A percentile compares a stretch with the other conserved stretches of the same genome.
phyloP scores from a whole-genome alignment of 352 stramenopile genomes.

The Phytophthora pseudosyringae region DNA sequence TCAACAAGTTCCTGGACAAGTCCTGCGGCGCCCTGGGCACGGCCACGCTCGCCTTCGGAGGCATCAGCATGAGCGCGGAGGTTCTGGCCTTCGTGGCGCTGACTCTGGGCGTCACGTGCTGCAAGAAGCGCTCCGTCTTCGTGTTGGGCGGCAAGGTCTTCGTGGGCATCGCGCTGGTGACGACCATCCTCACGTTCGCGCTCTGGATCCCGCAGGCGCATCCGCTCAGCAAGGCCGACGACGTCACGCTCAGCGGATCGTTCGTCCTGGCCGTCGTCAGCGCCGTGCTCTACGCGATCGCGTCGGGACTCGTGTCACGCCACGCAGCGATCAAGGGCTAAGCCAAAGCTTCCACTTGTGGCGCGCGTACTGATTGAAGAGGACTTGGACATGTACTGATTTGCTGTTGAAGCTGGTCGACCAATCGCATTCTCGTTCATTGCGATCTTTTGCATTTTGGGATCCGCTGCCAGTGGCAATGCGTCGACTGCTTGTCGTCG shows the following conservation, averaged over 20 bases:
- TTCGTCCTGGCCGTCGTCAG: slow-evolving; percentile 64
- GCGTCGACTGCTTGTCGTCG: neutral
- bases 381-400: too few relatives aligned
- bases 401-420: neutral
- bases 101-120: slow-evolving; percentile 71
- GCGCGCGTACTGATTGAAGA: too few relatives aligned
- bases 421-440: neutral
- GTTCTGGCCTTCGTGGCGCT: slow-evolving; percentile 58
- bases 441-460: slow-evolving; percentile 17
- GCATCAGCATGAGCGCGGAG: slow-evolving; percentile 46
- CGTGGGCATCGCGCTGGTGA: slow-evolving; percentile 44
- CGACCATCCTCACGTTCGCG: slow-evolving; percentile 60
- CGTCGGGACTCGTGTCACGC: slow-evolving; percentile 35
- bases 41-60: slow-evolving; percentile 53
- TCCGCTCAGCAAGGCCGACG: slow-evolving; percentile 60
- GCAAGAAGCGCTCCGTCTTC: slow-evolving; percentile 73
- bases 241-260: slow-evolving; percentile 60
- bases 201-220: slow-evolving; percentile 66
- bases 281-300: slow-evolving; percentile 55
- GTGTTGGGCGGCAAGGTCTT: slow-evolving; percentile 55
- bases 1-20: slow-evolving; percentile 66
- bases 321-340: slow-evolving; percentile 31
- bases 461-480: slow-evolving; percentile 3
- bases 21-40: slow-evolving; percentile 59
- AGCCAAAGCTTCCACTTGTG: neutral